A percentile compares a stretch with the other conserved stretches of the same genome.
Evolutionary conservation across 768 basidiomycete genomes (phyloP).

Genomic region (Amanita molliuscula): DNA sequence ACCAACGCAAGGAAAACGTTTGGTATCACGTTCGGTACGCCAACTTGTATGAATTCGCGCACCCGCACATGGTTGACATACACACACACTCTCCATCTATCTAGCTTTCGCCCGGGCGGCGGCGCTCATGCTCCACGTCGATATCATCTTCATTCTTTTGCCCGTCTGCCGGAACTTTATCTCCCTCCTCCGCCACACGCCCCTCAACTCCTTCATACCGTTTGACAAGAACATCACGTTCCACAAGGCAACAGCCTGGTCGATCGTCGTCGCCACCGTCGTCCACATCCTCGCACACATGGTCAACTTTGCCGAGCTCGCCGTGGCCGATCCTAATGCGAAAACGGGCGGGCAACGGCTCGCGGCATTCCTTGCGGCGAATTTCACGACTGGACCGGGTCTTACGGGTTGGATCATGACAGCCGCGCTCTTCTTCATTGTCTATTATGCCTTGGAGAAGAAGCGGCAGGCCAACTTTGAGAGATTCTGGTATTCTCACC

Average conservation of each 20-base stretch:
- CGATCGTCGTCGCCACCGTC: slow-evolving; percentile 66
- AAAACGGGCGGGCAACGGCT: slow-evolving; percentile 44
- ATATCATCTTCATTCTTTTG: slow-evolving; percentile 88
- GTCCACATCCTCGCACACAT: slow-evolving; percentile 82
- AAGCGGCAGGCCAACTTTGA: slow-evolving; percentile 71
- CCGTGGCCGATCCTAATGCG: slow-evolving; percentile 42
- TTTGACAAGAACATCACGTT: slow-evolving; percentile 92
- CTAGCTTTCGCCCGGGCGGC: slow-evolving; percentile 80
- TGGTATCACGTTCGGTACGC: slow-evolving; percentile 67
- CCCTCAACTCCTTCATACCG: slow-evolving; percentile 78
- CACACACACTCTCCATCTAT: no score
- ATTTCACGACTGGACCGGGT: slow-evolving; percentile 78
- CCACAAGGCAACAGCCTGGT: slow-evolving; percentile 88
- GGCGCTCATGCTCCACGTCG: slow-evolving; percentile 84
- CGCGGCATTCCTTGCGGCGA: slow-evolving; percentile 62
- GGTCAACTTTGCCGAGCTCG: slow-evolving; percentile 71
- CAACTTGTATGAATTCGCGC: slow-evolving; percentile 23
- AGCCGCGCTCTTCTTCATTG: slow-evolving; percentile 61
- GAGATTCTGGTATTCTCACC: slow-evolving; percentile 81
- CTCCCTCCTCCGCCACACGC: slow-evolving; percentile 76
- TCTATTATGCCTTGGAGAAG: slow-evolving; percentile 80
- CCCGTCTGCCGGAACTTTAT: slow-evolving; percentile 95
- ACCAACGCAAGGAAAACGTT: slow-evolving; percentile 55
- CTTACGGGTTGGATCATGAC: slow-evolving; percentile 88
- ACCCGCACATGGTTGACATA: slow-evolving; percentile 14